phyloP scores from a whole-genome alignment of 768 basidiomycete species.

The Calocybe gangraenosa region DNA sequence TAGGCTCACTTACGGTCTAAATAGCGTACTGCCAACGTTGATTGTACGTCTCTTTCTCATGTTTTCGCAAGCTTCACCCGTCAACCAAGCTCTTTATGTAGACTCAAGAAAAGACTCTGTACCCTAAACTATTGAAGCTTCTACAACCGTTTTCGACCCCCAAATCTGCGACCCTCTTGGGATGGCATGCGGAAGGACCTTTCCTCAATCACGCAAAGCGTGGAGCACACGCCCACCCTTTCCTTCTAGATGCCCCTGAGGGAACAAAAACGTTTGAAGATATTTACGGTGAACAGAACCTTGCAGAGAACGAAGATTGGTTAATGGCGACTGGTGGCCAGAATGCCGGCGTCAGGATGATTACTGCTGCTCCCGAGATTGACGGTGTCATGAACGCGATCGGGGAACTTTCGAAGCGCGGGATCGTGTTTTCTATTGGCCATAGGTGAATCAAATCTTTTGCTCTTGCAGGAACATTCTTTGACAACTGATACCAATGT shows the following conservation, averaged over 20 bases:
- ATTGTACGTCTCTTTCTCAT: slow-evolving; percentile 45
- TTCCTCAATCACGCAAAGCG: slow-evolving; percentile 81
- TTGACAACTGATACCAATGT: slow-evolving; percentile 5
- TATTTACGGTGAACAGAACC: slow-evolving; percentile 66
- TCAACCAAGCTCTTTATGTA: slow-evolving; percentile 21
- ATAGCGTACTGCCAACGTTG: slow-evolving; percentile 59
- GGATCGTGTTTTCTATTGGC: slow-evolving; percentile 81
- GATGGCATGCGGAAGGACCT: slow-evolving; percentile 91
- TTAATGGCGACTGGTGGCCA: slow-evolving; percentile 44
- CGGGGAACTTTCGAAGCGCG: slow-evolving; percentile 51
- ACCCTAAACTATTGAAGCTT: slow-evolving; percentile 65
- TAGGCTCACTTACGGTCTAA: slow-evolving; percentile 18
- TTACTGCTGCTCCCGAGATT: slow-evolving; percentile 87
- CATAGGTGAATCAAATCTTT: slow-evolving; percentile 56
- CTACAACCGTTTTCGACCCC: slow-evolving; percentile 64
- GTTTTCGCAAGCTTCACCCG: neutral
- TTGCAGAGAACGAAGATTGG: slow-evolving; percentile 66
- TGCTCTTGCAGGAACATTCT: neutral
- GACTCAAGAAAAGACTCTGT: slow-evolving; percentile 77
- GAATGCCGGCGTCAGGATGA: slow-evolving; percentile 63
- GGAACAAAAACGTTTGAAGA: slow-evolving; percentile 68
- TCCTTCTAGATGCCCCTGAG: slow-evolving; percentile 58
- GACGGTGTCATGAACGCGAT: slow-evolving; percentile 76
- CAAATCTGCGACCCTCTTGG: slow-evolving; percentile 68
- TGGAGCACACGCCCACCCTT: slow-evolving; percentile 74